Evolutionary conservation across 768 basidiomycete genomes (phyloP), one percentile per base, ranked within the genome.

Genomic region (Rhizopogon vinicolor): DNA sequence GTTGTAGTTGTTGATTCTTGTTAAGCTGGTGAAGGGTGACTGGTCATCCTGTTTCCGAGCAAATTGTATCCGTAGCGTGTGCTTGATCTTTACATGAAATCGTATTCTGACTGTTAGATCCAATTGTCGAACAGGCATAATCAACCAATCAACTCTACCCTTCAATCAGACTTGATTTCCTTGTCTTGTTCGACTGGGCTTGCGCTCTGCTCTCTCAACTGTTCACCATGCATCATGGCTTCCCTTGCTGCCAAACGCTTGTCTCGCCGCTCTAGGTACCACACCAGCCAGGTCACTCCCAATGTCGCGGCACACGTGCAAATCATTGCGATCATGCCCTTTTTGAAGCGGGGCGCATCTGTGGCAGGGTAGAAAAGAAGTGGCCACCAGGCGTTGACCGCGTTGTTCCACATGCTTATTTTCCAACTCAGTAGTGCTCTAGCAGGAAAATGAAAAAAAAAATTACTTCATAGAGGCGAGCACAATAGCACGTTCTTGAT

Each of bases 391-490:
- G 84, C 83, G 62, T 86, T 85, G 44, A 87, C 66, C 35, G 75
- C 81, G 62, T 86, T 86, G 69, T 81, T 85, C 78, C 84, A 86
- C 81, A 85, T 83, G 67, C 84, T 84, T 13, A 18, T 29, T 37
- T 31, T n/a, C 9, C 3, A 19, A 7, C 5, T 43, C 40, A 25
- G 28, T 46, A 51, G 13, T 59, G 25, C 57, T 45, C 44, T 41
- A 54, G 22, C 18, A 28, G 42, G 31, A 42, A 16, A 12, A 25
- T 25, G 25, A 9, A 12, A 12, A 4, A 22, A 35, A 44, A 41
- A 39, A 9, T 33, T 60, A 84, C 83, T 90, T 90, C 89, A 91
- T 90, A 6, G 82, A 84, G 25, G 84, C 87, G 14, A 91, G 75
- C 3, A 89, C 85, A 41, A 90, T 72, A 5, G 75, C 81, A 43